These are phyloP conservation scores for Cucumis cinereus DNA, from an alignment of 306 rosid species.

Conservation along the genomic window DNA sequence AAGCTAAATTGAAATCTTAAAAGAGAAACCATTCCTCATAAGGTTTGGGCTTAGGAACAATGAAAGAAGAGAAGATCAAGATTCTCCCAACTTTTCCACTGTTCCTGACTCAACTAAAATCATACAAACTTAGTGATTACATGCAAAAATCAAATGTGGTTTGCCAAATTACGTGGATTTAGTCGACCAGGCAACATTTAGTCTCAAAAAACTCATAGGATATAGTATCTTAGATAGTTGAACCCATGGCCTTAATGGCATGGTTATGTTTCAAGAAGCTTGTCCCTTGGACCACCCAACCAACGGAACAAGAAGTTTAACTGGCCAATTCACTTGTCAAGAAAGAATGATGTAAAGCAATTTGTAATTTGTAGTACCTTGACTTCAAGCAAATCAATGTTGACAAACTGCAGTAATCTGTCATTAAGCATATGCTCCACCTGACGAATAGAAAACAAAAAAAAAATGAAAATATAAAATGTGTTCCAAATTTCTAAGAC, in stretches of 20 bases:
- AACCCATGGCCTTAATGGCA: not conserved
- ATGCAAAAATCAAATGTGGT: not conserved
- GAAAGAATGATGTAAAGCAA: not conserved
- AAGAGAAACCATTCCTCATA: not conserved
- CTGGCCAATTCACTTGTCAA: not conserved
- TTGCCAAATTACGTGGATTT: not conserved
- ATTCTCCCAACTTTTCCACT: not conserved
- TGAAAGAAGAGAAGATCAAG: not conserved
- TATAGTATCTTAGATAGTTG: not conserved
- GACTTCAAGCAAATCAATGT: constrained; percentile 89
- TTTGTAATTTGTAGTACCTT: constrained; percentile 45
- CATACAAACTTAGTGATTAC: not conserved
- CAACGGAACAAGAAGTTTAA: not conserved
- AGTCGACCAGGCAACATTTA: not conserved
- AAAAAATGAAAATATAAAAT: not conserved
- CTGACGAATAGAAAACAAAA: constrained; percentile 26
- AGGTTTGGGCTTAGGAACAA: not conserved
- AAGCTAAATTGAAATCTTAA: not conserved
- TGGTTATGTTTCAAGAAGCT: not conserved
- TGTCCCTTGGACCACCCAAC: not conserved
- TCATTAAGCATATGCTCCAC: constrained; percentile 98
- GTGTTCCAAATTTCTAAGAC: not conserved
- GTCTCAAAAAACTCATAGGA: not conserved
- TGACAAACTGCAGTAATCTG: constrained; percentile 92
- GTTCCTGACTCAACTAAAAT: not conserved